phyloP scores from a whole-genome alignment of 108 stramenopile species.

The Fragilaria crotonensis region DNA sequence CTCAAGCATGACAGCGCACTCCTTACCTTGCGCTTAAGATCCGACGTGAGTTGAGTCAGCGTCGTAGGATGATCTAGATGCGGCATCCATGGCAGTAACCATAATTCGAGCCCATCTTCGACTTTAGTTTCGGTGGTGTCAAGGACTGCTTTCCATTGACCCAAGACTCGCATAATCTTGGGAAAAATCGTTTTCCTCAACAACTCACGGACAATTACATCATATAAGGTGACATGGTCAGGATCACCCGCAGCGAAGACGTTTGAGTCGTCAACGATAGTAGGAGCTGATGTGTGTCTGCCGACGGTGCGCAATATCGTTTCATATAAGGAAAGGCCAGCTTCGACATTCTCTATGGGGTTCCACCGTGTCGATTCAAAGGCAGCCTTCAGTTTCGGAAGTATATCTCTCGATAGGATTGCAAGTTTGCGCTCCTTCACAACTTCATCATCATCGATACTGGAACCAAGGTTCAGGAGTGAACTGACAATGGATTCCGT shows the following conservation, averaged over 20 bases:
- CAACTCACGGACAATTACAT: slow-evolving; percentile 15
- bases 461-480: slow-evolving; percentile 21
- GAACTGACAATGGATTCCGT: slow-evolving; percentile 26
- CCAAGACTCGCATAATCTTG: slow-evolving; percentile 37
- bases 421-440: slow-evolving; percentile 1
- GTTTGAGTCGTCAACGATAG: slow-evolving; percentile 9
- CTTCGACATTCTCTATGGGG: slow-evolving; percentile 37
- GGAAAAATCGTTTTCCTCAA: slow-evolving; percentile 34
- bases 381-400: slow-evolving; percentile 46
- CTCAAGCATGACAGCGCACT: slow-evolving; percentile 40
- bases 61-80: slow-evolving; percentile 47
- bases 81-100: slow-evolving; percentile 79
- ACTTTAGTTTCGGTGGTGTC: slow-evolving; percentile 15
- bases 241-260: not conserved
- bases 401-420: slow-evolving; percentile 36
- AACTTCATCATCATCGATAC: slow-evolving; percentile 15
- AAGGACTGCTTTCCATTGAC: slow-evolving; percentile 47
- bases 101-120: slow-evolving; percentile 42
- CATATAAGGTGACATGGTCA: not conserved
- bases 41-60: slow-evolving; percentile 42
- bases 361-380: slow-evolving; percentile 69
- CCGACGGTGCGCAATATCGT: slow-evolving; percentile 21
- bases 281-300: slow-evolving; percentile 3
- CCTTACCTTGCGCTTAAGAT: slow-evolving; percentile 53
- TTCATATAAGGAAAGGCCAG: slow-evolving; percentile 51